A percentile compares a stretch with the other conserved stretches of the same genome.
Conservation (phyloP, 2,329 filamentous ascomycete species). For the Cladosporium sp. region DNA sequence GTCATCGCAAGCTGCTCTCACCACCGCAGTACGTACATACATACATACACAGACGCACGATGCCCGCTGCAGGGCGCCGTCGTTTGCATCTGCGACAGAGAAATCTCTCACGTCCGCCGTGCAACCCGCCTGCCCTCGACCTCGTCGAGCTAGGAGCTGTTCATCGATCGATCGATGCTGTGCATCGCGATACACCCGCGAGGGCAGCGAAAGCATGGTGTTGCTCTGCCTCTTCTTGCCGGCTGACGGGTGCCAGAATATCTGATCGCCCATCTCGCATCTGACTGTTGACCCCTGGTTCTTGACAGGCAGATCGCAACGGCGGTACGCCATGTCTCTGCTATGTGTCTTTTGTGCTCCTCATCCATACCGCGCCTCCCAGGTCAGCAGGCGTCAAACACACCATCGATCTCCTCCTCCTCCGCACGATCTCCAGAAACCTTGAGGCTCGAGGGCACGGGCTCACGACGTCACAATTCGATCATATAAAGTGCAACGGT, state of each 20-base stretch:
- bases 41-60: no score
- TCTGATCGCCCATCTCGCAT: constrained; percentile 2
- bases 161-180: constrained; percentile 9
- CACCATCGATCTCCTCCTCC: neutral
- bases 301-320: constrained; percentile 9
- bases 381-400: neutral
- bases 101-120: constrained; percentile 3
- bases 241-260: neutral
- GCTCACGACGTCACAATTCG: constrained; percentile 4
- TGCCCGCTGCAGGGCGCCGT: constrained; percentile 8
- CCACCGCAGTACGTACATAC: no score
- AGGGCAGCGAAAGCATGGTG: neutral
- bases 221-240: neutral
- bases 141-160: neutral
- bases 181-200: neutral
- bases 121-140: neutral
- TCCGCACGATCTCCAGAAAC: constrained; percentile 12
- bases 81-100: constrained; percentile 10
- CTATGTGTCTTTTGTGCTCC: neutral
- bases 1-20: neutral
- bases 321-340: neutral
- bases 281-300: constrained; percentile 8
- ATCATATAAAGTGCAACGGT: neutral
- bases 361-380: neutral
- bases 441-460: neutral